These are phyloP conservation scores for Heimioporus punctisporus DNA, from an alignment of 1,284 basidiomycete species.

Conservation along the genomic window DNA sequence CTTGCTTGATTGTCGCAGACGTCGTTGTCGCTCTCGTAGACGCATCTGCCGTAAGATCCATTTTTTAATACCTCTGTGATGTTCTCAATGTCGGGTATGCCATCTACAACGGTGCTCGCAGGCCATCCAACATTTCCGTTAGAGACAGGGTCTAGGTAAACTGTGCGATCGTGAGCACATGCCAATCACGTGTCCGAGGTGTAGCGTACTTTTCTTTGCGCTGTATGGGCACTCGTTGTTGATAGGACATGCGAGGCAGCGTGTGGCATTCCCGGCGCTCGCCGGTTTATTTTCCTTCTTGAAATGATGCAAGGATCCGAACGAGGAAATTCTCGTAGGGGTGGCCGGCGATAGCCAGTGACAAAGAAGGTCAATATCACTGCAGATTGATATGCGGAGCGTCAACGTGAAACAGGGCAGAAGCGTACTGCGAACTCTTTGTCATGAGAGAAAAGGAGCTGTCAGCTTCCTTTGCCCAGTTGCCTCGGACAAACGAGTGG, in stretches of 20 bases:
- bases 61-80: conserved; percentile 61
- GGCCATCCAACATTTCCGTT: conserved; percentile 67
- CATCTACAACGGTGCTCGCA: conserved; percentile 68
- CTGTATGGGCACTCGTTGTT: conserved; percentile 81
- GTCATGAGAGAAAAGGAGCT: conserved; percentile 86
- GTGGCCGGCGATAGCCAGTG: conserved; percentile 70
- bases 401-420: not conserved
- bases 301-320: conserved; percentile 85
- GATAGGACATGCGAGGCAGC: conserved; percentile 75
- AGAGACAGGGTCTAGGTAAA: conserved; percentile 70
- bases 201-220: conserved; percentile 72
- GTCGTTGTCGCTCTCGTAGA: conserved; percentile 83
- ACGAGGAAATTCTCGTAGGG: conserved; percentile 76
- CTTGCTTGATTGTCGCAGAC: conserved; percentile 75
- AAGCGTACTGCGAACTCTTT: conserved; percentile 82
- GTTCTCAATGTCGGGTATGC: conserved; percentile 79
- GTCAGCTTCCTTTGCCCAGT: conserved; percentile 71
- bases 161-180: conserved; percentile 37
- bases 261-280: conserved; percentile 63
- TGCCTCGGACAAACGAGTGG: conserved; percentile 84
- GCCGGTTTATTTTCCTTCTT: conserved; percentile 70
- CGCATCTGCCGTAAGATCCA: conserved; percentile 81
- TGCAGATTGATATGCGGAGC: conserved; percentile 29
- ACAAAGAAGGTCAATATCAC: conserved; percentile 84
- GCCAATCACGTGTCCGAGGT: conserved; percentile 5